Evolutionary conservation across 345 rosid species (phyloP), one percentile per base, ranked within the genome.

Genomic region (Gossypium turneri): DNA sequence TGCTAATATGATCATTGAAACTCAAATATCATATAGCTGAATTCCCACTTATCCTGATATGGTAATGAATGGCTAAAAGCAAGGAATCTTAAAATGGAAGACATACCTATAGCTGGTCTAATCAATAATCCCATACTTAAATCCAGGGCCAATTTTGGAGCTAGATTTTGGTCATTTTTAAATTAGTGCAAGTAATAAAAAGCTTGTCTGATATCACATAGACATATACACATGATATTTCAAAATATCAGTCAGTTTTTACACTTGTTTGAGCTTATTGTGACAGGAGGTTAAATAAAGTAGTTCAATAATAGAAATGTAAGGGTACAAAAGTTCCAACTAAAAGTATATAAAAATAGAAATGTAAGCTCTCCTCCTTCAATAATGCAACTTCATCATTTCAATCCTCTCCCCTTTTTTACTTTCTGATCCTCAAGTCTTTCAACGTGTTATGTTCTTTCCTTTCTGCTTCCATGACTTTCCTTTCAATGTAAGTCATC

Each of bases 331-430:
- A 19, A 56, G 60, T 1, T 56, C 60, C 60, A 20, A 20, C 25
- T n/a, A 56, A 56, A 29, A 20, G 60, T 8, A 19, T 20, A 8
- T 56, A 20, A 66, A 66, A 66, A 22, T 12, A 66, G 34, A 66
- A 34, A 20, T 66, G 53, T 44, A 66, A 66, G 55, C 70, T 20
- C 53, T 44, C 52, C 17, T 13, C 41, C 66, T 27, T 9, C 56
- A 47, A 67, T 67, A 47, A 67, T 24, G 72, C 56, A 67, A 47
- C 60, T 50, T 70, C 73, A 52, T 70, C 25, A 70, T 70, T 70
- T 51, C 47, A 11, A 51, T 70, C 16, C 45, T 16, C n/a, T 52
- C 25, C 11, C 13, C 3, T 22, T 9, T 53, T 53, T 0, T 11
- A 24, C 50, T 41, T 41, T 63, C 45, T 41, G 29, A 10, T 25